phyloP scores from a whole-genome alignment of 768 basidiomycete genomes.

The Fistulinella prunicolor region DNA sequence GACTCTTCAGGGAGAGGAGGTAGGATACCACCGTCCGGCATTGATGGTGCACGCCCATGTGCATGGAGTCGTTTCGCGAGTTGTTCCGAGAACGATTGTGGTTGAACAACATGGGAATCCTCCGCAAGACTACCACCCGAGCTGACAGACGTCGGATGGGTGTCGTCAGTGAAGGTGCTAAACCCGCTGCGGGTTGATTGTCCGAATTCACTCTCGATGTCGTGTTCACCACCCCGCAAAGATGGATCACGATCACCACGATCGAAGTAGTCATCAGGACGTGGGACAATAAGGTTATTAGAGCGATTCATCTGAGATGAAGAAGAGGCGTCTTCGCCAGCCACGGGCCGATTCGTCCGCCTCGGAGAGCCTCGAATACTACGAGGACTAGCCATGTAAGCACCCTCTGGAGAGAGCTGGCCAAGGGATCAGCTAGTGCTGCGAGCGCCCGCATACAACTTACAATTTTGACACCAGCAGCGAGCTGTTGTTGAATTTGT shows the following conservation, averaged over 20 bases:
- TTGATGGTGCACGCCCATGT: constrained; percentile 43
- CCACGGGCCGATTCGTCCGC: constrained; percentile 39
- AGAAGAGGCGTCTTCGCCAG: constrained; percentile 39
- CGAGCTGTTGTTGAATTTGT: constrained; percentile 84
- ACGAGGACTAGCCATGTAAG: constrained; percentile 59
- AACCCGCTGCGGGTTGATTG: constrained; percentile 40
- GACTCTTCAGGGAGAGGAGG: constrained; percentile 41
- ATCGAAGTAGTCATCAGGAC: constrained; percentile 41
- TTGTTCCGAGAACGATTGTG: constrained; percentile 59
- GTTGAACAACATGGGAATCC: constrained; percentile 31
- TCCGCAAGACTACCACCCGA: constrained; percentile 43
- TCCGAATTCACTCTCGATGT: constrained; percentile 56
- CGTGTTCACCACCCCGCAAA: constrained; percentile 44
- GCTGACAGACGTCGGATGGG: constrained; percentile 53
- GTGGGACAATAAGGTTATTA: constrained; percentile 43
- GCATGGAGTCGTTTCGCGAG: constrained; percentile 55
- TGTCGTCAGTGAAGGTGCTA: constrained; percentile 46
- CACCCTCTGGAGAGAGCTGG: constrained; percentile 62
- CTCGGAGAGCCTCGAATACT: constrained; percentile 70
- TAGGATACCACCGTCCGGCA: constrained; percentile 37
- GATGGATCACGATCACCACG: constrained; percentile 44
- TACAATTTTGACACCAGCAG: constrained; percentile 70
- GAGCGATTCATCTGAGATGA: constrained; percentile 39
- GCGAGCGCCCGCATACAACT: constrained; percentile 21
- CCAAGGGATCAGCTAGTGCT: constrained; percentile 13